A percentile compares a stretch with the other conserved stretches of the same genome.
Conservation (phyloP, 495 filamentous ascomycete genomes). For the Talaromyces ruber region DNA sequence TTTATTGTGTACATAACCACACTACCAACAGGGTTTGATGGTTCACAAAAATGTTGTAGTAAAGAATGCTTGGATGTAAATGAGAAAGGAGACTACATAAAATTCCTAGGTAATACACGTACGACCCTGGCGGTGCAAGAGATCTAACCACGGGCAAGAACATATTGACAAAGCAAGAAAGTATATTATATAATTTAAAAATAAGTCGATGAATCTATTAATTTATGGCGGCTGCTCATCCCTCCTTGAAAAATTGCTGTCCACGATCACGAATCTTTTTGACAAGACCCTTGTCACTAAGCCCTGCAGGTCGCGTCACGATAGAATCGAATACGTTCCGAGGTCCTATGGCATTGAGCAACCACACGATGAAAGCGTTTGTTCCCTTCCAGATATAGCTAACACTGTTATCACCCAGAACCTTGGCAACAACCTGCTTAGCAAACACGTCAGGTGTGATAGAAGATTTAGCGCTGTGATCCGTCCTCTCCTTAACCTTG, state of each 20-base stretch:
- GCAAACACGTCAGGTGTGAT: constrained; percentile 6
- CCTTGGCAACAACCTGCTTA: constrained; percentile 6
- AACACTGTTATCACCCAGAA: neutral
- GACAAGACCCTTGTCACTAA: neutral
- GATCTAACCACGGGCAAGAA: neutral
- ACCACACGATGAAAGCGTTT: neutral
- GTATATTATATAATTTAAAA: neutral
- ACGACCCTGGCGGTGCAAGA: too few relatives aligned
- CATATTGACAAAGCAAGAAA: neutral
- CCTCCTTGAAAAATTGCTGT: neutral
- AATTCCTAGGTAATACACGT: too few relatives aligned
- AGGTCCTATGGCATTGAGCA: neutral
- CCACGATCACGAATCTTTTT: neutral
- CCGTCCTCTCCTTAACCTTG: neutral
- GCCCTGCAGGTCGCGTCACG: neutral
- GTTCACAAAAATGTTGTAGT: too few relatives aligned
- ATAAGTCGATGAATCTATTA: neutral
- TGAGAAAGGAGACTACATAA: too few relatives aligned
- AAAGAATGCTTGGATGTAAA: too few relatives aligned
- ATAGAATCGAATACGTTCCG: neutral
- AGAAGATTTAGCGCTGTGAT: neutral
- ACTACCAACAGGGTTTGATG: too few relatives aligned
- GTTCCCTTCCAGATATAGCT: constrained; percentile 1
- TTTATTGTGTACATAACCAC: neutral
- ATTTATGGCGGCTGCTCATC: neutral